phyloP scores from a whole-genome alignment of 768 basidiomycete genomes.

The Suillus americanus region DNA sequence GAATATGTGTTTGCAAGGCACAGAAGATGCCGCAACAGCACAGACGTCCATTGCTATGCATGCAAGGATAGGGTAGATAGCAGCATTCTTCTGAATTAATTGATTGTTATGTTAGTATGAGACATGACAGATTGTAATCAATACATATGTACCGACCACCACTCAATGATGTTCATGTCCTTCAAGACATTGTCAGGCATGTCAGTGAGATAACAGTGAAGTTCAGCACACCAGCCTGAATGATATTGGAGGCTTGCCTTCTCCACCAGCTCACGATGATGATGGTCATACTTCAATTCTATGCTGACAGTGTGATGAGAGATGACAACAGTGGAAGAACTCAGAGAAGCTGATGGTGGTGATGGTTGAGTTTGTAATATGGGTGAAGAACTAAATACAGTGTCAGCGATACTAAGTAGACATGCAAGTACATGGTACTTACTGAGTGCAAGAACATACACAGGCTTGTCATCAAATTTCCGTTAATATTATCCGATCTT shows the following conservation, averaged over 20 bases:
- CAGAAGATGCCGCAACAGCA: constrained; percentile 10
- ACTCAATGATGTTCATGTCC: constrained; percentile 15
- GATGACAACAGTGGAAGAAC: not conserved
- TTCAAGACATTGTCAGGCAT: constrained; percentile 10
- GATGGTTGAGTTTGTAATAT: constrained; percentile 25
- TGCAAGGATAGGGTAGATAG: constrained; percentile 4
- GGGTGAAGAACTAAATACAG: constrained; percentile 26
- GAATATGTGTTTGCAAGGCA: constrained; percentile 15
- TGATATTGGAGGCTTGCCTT: not conserved
- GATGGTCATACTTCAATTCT: not conserved
- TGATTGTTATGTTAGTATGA: not conserved
- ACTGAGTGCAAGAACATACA: constrained; percentile 27
- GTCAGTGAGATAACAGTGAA: constrained; percentile 15
- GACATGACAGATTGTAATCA: not conserved
- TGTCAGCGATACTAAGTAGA: not conserved
- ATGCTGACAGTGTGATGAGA: not conserved
- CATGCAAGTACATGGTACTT: constrained; percentile 2
- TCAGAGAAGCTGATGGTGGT: not conserved
- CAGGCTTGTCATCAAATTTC: constrained; percentile 14
- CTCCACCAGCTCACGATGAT: not conserved
- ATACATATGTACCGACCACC: constrained; percentile 14
- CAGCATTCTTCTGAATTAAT: not conserved
- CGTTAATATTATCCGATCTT: constrained; percentile 29
- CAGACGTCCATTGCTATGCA: constrained; percentile 1
- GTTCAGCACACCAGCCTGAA: constrained; percentile 1